Evolutionary conservation across 2,329 filamentous ascomycete genomes (phyloP), one percentile per base, ranked within the genome.

Genomic region (Hirsutella thompsonii): DNA sequence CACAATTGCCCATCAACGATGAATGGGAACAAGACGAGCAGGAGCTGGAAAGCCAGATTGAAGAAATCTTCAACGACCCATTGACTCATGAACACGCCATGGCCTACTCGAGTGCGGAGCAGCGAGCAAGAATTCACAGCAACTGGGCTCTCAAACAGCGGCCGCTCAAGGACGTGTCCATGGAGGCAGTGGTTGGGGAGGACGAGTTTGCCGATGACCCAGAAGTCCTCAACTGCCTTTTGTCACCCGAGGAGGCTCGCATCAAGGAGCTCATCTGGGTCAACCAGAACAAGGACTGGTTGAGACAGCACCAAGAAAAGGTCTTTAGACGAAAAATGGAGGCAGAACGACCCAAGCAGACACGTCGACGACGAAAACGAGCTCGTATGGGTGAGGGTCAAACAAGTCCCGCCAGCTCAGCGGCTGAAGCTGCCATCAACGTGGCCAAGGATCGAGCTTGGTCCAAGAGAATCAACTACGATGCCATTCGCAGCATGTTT

Each of bases 201-300:
- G 75, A 83, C 43, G 89, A 95, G 55, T 95, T 96, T 53, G 84
- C 81, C 30, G 79, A 93, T 51, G 92, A 98, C 47, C 82, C 80
- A 0, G 92, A 98, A 59, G 87, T 98, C 5, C 66, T 73, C 44
- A 83, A 83, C 51, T 94, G 89, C 54, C 62, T 88, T 29, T 70
- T 96, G 5, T 74, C 72, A 0, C 74, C 80, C 1, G 74, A 77
- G 3, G 89, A 96, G 62, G 76, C 81, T 2, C 74, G 74, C 28
- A 76, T 88, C 55, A 96, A 95, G 59, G 89, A 95, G 59, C 78
- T 79, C 44, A 84, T 96, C 40, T 98, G 92, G 92, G 79, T 94
- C 35, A 89, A 90, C 44, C 81, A 89, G 56, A 96, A 98, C 60
- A 88, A 92, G 57, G 87, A 93, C 49, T 98, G 89, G 75, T 70